Conservation (phyloP, 257 asterid species). For the Plantago elongata region DNA sequence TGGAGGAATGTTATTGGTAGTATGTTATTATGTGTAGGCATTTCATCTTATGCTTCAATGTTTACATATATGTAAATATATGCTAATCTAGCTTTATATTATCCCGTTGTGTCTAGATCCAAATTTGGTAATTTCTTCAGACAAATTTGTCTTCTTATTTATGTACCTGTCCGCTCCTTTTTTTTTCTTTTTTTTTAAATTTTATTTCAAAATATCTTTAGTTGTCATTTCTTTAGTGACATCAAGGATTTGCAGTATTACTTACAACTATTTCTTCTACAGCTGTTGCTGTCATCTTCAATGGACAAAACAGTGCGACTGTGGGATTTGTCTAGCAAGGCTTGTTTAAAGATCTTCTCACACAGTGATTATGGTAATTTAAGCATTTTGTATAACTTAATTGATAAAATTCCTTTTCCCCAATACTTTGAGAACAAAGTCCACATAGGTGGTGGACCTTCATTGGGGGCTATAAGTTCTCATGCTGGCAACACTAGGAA, state of each 20-base stretch:
- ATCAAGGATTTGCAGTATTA: constrained; percentile 17
- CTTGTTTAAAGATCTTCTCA: constrained; percentile 84
- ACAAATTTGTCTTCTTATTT: too few relatives aligned
- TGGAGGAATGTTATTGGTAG: too few relatives aligned
- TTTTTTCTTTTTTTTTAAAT: not conserved
- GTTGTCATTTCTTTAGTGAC: too few relatives aligned
- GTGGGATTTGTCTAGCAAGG: constrained; percentile 79
- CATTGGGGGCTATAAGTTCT: too few relatives aligned
- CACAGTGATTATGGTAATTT: constrained; percentile 92
- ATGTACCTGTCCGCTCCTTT: not conserved
- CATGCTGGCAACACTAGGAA: too few relatives aligned
- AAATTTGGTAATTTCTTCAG: too few relatives aligned
- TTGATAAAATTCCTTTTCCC: constrained; percentile 3
- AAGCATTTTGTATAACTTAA: constrained; percentile 5
- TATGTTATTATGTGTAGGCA: too few relatives aligned
- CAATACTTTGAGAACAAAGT: constrained; percentile 3
- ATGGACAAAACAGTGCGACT: constrained; percentile 99
- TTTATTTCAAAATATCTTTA: not conserved
- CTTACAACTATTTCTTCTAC: constrained; percentile 25
- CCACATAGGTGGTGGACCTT: not conserved
- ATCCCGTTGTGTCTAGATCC: too few relatives aligned
- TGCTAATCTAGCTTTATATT: too few relatives aligned
- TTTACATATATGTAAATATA: too few relatives aligned
- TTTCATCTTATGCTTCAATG: too few relatives aligned
- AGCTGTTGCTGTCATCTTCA: constrained; percentile 89